phyloP scores from a whole-genome alignment of 75 land plant genomes.

The Picea glauca region DNA sequence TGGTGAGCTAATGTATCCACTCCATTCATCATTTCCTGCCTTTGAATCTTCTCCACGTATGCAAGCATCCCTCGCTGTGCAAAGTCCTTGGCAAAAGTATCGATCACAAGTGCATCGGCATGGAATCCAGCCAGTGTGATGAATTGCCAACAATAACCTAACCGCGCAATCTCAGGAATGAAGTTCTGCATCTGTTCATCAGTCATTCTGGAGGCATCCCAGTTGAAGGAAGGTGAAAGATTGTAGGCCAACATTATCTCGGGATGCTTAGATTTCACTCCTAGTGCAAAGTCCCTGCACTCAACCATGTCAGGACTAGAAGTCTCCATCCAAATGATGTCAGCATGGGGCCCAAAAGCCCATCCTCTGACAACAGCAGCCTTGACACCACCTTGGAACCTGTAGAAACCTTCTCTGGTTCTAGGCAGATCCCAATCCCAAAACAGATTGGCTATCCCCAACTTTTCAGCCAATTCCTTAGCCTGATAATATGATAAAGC shows the following conservation, averaged over 20 bases:
- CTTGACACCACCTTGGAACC: constrained; percentile 57
- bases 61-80: constrained; percentile 86
- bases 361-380: constrained; percentile 65
- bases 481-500: constrained; percentile 54
- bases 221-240: constrained; percentile 85
- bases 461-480: constrained; percentile 58
- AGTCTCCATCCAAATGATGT: constrained; percentile 90
- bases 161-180: constrained; percentile 74
- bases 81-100: constrained; percentile 79
- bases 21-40: constrained; percentile 76
- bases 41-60: constrained; percentile 86
- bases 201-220: constrained; percentile 90
- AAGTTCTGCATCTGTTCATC: constrained; percentile 74
- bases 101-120: constrained; percentile 68
- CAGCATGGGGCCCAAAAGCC: constrained; percentile 71
- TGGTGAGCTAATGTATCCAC: constrained; percentile 89
- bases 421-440: constrained; percentile 90
- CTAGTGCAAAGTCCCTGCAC: constrained; percentile 65
- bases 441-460: constrained; percentile 62
- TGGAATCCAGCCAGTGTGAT: constrained; percentile 92
- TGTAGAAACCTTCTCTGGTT: constrained; percentile 71
- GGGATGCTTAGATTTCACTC: constrained; percentile 58
- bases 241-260: constrained; percentile 82
- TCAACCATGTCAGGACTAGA: constrained; percentile 64
- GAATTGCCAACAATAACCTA: constrained; percentile 93